A percentile compares a stretch with the other conserved stretches of the same genome.
phyloP scores from a whole-genome alignment of 768 basidiomycete species.

The Boletus subcaerulescens region DNA sequence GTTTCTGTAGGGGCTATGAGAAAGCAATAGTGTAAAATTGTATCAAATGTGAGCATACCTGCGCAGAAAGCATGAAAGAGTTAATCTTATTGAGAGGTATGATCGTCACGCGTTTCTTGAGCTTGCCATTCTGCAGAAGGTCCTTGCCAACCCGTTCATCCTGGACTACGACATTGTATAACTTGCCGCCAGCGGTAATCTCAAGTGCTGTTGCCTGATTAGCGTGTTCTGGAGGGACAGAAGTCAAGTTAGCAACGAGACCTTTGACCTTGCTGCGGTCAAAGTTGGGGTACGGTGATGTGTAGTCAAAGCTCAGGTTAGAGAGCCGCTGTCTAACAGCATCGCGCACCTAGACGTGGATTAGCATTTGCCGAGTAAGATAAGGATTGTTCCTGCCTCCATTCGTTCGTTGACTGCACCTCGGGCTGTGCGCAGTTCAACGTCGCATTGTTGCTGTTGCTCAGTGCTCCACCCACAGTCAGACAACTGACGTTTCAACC shows the following conservation, averaged over 20 bases:
- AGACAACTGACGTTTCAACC: conserved; percentile 48
- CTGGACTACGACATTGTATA: conserved; percentile 93
- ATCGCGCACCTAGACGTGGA: conserved; percentile 59
- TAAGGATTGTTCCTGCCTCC: conserved; percentile 48
- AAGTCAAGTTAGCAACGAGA: conserved; percentile 84
- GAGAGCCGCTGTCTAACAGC: conserved; percentile 61
- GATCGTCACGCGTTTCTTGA: conserved; percentile 88
- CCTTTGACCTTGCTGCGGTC: conserved; percentile 88
- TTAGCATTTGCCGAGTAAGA: conserved; percentile 6
- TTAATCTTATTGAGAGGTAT: conserved; percentile 93
- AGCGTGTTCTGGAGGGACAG: conserved; percentile 65
- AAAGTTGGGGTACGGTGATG: conserved; percentile 72
- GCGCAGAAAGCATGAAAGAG: conserved; percentile 47
- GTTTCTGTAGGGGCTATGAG: conserved; percentile 52
- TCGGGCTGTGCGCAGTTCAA: conserved; percentile 49
- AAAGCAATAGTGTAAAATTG: neutral
- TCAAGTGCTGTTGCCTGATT: conserved; percentile 88
- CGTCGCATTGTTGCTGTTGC: conserved; percentile 60
- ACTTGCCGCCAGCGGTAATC: conserved; percentile 82
- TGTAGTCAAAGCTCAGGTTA: conserved; percentile 80
- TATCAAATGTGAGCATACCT: conserved; percentile 37
- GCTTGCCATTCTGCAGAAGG: conserved; percentile 69
- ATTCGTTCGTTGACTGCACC: conserved; percentile 51
- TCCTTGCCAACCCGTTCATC: conserved; percentile 87
- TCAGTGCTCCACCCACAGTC: conserved; percentile 75